These are phyloP conservation scores for Eucalyptus cloeziana DNA, from an alignment of 345 rosid genomes.

Conservation along the genomic window DNA sequence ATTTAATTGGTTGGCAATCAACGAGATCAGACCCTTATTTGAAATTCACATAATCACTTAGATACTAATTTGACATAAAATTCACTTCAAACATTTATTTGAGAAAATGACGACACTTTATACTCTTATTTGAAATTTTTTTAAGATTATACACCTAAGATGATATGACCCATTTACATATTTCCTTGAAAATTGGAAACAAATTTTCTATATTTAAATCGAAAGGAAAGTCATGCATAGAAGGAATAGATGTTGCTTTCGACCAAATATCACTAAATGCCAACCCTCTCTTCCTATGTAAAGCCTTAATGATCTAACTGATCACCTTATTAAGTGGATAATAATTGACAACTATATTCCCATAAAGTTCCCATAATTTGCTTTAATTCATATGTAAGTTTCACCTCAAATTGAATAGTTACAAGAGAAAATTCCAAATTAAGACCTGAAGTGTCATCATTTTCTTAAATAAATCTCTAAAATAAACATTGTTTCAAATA, in stretches of 20 bases:
- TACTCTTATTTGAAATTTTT: rapidly evolving
- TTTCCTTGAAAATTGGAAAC: rapidly evolving
- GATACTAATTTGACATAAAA: rapidly evolving
- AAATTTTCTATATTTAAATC: not conserved
- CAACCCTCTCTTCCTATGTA: not conserved
- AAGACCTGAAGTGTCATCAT: rapidly evolving
- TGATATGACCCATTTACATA: not conserved
- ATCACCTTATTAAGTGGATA: not conserved
- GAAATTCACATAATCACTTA: too few relatives aligned
- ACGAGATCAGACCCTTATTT: rapidly evolving
- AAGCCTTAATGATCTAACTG: not conserved
- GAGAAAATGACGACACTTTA: too few relatives aligned
- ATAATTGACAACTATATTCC: not conserved
- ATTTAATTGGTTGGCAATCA: rapidly evolving
- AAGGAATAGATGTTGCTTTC: not conserved
- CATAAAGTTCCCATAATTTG: not conserved
- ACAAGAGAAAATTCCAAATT: rapidly evolving
- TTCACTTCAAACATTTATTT: rapidly evolving
- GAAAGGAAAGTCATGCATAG: not conserved
- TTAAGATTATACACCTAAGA: not conserved
- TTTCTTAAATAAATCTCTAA: too few relatives aligned
- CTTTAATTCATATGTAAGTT: not conserved
- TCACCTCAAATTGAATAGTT: not conserved
- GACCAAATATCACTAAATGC: not conserved
- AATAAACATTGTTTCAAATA: too few relatives aligned